Base-by-base conservation (phyloP, 306 rosid species). In the Benincasa hispida region DNA sequence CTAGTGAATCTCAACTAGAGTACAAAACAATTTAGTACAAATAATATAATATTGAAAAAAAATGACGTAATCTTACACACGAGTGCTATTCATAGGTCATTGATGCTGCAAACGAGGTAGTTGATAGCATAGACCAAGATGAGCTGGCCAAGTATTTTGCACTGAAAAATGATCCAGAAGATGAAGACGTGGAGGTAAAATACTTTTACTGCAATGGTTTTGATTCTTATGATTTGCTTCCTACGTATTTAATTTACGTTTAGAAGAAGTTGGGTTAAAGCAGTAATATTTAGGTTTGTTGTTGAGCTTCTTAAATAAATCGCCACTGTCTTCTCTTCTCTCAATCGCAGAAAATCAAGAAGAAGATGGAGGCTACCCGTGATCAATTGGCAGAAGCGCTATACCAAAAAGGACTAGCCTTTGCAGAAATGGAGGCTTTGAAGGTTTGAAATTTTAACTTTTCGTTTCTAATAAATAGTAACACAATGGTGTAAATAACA, bases 371-470 rank as follows among this genome's bases (percentile, higher is more conserved):
- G 86, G 74, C 78, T 47, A 82, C 90, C 34, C 96, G 96, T 22
- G 96, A 94, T 81, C 96, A 91, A 69, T 86, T 94, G 81, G 91
- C 91, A 15, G 96, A 90, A 85, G 97, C 96, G 51, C 83, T 94
- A 51, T 94, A 90, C 80, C 96, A 91, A 81, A 94, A 89, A 85
- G 98, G 98, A 66, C 87, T 94, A 60, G 98, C 91, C 5, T 79
- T 94, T 72, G 92, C 89, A 19, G 95, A 86, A 68, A 84, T 87
- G 11, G 91, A 91, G 81, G 84, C 95, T 79, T 74, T 89, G 67
- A 80, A 87, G 97, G 98, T 94, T 78, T 55, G 89, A 70, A 48
- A 35, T 32, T 75, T 13, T 59, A 27, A 56, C 85, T 77, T 47
- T 54, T 66, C 79, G 12, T 47, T 76, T 79, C 79, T 74, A 18